Evolutionary conservation across 495 filamentous ascomycete genomes (phyloP).

Genomic region (Aspergillus haitiensis): DNA sequence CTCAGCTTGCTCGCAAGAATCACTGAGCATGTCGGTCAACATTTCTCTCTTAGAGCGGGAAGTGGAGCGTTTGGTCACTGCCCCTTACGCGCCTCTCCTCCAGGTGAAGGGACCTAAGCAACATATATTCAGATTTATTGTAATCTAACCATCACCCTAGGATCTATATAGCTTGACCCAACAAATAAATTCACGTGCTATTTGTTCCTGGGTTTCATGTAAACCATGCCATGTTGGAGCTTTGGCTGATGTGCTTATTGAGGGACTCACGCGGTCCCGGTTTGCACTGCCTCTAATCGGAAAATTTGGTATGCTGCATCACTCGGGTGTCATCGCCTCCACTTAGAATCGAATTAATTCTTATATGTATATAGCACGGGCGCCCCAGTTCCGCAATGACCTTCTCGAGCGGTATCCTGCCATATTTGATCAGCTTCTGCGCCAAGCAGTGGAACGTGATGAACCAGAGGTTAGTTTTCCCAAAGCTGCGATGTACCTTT

Average conservation of each 20-base stretch:
- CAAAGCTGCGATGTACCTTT: not conserved
- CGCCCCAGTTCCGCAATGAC: constrained; percentile 38
- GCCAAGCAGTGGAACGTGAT: constrained; percentile 33
- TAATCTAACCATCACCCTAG: constrained; percentile 27
- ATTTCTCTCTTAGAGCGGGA: constrained; percentile 27
- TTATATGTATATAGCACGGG: constrained; percentile 28
- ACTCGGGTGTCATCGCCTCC: no score
- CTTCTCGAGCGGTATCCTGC: constrained; percentile 42
- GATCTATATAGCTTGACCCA: constrained; percentile 38
- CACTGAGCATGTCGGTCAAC: constrained; percentile 17
- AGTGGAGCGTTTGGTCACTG: constrained; percentile 44
- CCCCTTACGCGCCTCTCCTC: constrained; percentile 45
- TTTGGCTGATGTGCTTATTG: constrained; percentile 44
- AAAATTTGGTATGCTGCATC: constrained; percentile 35
- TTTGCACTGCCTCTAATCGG: constrained; percentile 41
- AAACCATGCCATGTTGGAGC: constrained; percentile 49
- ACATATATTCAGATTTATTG: constrained; percentile 6
- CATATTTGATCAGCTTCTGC: constrained; percentile 44
- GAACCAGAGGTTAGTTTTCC: constrained; percentile 37
- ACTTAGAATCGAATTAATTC: not conserved
- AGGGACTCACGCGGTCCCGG: constrained; percentile 44
- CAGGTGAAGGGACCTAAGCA: constrained; percentile 32
- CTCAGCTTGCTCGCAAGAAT: not conserved
- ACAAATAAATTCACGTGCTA: constrained; percentile 9
- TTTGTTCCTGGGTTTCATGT: constrained; percentile 42